A percentile compares a stretch with the other conserved stretches of the same genome.
These are phyloP conservation scores for Mesotaenium endlicherianum DNA, from an alignment of 139 green algal species.

Conservation along the genomic window DNA sequence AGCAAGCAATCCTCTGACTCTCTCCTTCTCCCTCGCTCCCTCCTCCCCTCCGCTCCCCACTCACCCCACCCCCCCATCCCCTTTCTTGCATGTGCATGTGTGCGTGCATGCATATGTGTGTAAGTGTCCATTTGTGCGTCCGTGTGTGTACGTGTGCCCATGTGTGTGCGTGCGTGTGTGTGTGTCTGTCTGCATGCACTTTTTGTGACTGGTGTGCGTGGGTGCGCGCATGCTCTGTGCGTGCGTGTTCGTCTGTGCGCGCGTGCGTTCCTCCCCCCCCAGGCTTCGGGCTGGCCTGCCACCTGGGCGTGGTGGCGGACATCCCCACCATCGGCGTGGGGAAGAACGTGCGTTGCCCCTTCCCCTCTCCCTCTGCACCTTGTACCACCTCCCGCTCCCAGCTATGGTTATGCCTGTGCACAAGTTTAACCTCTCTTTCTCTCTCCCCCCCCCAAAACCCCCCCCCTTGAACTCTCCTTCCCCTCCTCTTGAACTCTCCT, in stretches of 20 bases:
- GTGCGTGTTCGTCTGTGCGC: background rate
- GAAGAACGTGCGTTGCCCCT: conserved; percentile 34
- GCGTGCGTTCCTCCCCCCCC: background rate
- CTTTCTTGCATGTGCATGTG: background rate
- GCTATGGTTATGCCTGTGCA: too few relatives aligned
- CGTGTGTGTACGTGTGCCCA: too few relatives aligned
- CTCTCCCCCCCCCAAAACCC: too few relatives aligned
- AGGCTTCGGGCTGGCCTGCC: conserved; percentile 53
- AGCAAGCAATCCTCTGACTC: too few relatives aligned
- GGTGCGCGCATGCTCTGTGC: background rate
- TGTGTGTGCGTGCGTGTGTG: too few relatives aligned
- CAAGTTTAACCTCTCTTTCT: too few relatives aligned
- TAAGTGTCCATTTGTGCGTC: background rate
- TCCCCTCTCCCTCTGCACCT: too few relatives aligned
- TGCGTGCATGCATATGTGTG: background rate
- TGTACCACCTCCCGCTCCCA: too few relatives aligned
- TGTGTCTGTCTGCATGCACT: too few relatives aligned
- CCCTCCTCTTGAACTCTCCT: too few relatives aligned
- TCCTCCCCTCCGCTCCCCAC: background rate
- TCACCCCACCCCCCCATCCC: background rate
- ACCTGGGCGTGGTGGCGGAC: conserved; percentile 42
- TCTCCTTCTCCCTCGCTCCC: background rate
- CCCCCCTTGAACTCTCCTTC: too few relatives aligned
- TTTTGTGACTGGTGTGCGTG: too few relatives aligned
- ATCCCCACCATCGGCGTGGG: conserved; percentile 53